Percentiles rank a stretch among this genome's conserved stretches.
phyloP scores from a whole-genome alignment of 1,284 basidiomycete species.

The Leccinum subrobustum region DNA sequence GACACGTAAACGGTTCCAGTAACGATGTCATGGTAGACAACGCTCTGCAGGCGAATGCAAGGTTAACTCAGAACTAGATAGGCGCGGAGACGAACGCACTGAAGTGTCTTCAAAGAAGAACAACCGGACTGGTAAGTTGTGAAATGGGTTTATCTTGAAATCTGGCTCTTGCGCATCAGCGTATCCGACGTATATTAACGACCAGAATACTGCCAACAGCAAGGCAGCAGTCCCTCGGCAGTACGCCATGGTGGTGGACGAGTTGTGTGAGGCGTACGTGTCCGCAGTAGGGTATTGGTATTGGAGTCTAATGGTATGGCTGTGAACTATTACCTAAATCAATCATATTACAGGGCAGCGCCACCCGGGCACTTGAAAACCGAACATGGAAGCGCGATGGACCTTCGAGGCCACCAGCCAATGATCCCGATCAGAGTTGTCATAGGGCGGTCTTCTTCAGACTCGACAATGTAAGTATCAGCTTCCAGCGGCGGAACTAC shows the following conservation, averaged over 20 bases:
- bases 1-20: constrained; percentile 76
- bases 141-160: constrained; percentile 49
- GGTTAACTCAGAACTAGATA: background rate
- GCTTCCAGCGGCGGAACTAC: too few species aligned
- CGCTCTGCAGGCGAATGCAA: constrained; percentile 47
- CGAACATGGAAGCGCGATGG: background rate
- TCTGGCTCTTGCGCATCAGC: constrained; percentile 41
- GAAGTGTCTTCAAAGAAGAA: constrained; percentile 93
- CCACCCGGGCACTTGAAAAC: background rate
- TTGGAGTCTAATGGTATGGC: background rate
- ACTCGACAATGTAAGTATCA: too few species aligned
- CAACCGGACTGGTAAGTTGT: constrained; percentile 77
- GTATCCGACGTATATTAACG: constrained; percentile 28
- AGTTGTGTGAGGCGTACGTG: constrained; percentile 12
- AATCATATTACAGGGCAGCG: background rate
- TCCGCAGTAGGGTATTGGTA: constrained; percentile 9
- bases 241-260: constrained; percentile 35
- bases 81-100: constrained; percentile 42
- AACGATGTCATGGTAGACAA: constrained; percentile 80
- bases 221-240: constrained; percentile 36
- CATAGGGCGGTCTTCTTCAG: too few species aligned
- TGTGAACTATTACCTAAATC: background rate
- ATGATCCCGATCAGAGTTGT: too few species aligned
- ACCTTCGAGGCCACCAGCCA: too few species aligned
- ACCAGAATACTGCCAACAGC: constrained; percentile 32